Evolutionary conservation across 768 basidiomycete species (phyloP), one percentile per base, ranked within the genome.

Genomic region (Leccinum boreale): DNA sequence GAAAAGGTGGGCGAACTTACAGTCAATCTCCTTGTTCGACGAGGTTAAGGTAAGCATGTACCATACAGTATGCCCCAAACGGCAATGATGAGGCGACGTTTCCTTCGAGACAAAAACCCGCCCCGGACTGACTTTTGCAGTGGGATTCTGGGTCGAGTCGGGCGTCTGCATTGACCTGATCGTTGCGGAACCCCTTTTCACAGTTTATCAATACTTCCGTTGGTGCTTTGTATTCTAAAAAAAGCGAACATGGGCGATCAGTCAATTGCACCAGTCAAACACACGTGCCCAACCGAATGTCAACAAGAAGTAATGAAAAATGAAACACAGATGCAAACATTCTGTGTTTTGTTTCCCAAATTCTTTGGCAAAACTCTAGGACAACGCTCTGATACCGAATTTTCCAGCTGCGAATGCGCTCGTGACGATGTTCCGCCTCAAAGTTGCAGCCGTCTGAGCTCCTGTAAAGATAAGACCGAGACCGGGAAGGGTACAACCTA

Each of bases 291-390:
- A 29, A 29, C 3, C 28, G 7, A 26, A n/a, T n/a, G n/a, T 56
- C 61, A 58, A 55, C 24, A 17, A 51, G n/a, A 39, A 7, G 19
- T 19, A 5, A 35, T 23, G 10, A 3, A 14, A 47, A 36, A 28
- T 9, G 14, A 19, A 31, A 42, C n/a, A 1, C 0, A 5, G 24
- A 47, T 4, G 61, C 78, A 52, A 19, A 85, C 89, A 70, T 90
- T 51, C 90, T 89, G 65, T 89, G 65, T 89, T 85, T 42, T 89
- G 74, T 69, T 84, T 84, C 23, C 84, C 83, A 65, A 89, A 90
- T 65, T 90, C 88, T 70, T 89, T 88, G 8, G 83, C 81, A 64
- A 90, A 70, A 62, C 87, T 87, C 73, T 90, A 87, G 0, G 82
- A 81, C 48, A 90, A 74, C 0, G 84, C 84, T 45, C 89, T 75